Base-by-base conservation (phyloP, 148 eudicot genomes). In the Pharnaceum exiguum region DNA sequence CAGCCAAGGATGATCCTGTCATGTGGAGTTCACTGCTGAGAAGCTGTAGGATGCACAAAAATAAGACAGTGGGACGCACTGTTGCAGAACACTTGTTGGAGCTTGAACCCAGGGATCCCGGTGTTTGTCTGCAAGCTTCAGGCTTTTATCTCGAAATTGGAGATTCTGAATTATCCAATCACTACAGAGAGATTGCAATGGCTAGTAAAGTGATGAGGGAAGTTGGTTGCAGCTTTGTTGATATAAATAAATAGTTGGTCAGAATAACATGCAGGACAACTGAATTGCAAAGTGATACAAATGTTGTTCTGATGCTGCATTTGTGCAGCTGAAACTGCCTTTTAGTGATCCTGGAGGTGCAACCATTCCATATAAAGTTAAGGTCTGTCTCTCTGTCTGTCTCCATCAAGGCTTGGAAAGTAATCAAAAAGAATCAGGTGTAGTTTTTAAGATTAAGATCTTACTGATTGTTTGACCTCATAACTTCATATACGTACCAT, bases 11-110 rank as follows among this genome's bases (percentile, higher is more conserved):
- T 52, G 83, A 75, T 31, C 32, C 69, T 60, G 68, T 69, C 12
- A 72, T 83, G 66, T 83, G 88, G 95, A 90, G 90, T 68, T 90
- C 90, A 25, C 57, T 90, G 27, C 69, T 90, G 60, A 66, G 86
- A 55, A 83, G 90, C 66, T 84, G 95, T 66, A 78, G 84, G 75
- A 67, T 70, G 19, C 80, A 84, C 65, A 72, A 63, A 64, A 78
- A 84, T 37, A 77, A 76, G 67, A 65, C 9, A 5, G 73, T 90
- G 15, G 89, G 95, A 65, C 57, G 32, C 47, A 73, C 78, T 65
- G 85, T 74, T 8, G 89, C 76, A 5, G 43, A 66, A 44, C 66
- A 50, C 45, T 65, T 90, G 55, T 63, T 82, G 75, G 75, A 78
- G 46, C 80, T 86, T 23, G 85, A 80, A 51, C 76, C 78, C n/a